A percentile compares a stretch with the other conserved stretches of the same genome.
Evolutionary conservation across 495 filamentous ascomycete genomes (phyloP).

Genomic region (Oleoguttula mirabilis): DNA sequence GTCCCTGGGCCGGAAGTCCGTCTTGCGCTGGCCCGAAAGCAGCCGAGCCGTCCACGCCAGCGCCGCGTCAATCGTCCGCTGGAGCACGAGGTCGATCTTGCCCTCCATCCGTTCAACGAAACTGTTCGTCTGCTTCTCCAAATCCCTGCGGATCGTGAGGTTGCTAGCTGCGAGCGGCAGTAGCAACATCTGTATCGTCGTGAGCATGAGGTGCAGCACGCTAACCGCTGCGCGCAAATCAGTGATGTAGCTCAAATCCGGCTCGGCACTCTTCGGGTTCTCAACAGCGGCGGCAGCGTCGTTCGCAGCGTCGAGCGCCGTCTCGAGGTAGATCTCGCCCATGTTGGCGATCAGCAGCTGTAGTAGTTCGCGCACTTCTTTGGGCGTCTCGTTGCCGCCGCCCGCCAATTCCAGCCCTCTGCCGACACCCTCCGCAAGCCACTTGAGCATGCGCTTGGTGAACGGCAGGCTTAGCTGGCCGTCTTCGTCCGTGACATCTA

Average conservation of each 20-base stretch:
- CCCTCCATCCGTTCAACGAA: conserved; percentile 70
- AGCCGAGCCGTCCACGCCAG: conserved; percentile 66
- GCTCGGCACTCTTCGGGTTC: conserved; percentile 67
- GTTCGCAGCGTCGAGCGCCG: conserved; percentile 71
- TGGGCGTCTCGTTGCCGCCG: conserved; percentile 68
- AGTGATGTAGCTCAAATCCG: conserved; percentile 74
- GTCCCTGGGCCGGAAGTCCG: conserved; percentile 85
- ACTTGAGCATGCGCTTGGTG: conserved; percentile 92
- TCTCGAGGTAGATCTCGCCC: conserved; percentile 90
- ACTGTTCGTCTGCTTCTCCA: conserved; percentile 70
- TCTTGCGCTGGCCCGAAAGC: conserved; percentile 72
- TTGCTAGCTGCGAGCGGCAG: conserved; percentile 78
- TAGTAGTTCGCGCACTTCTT: conserved; percentile 79
- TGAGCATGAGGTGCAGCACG: conserved; percentile 84
- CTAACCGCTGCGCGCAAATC: conserved; percentile 69
- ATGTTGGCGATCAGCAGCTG: conserved; percentile 76
- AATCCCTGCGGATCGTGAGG: conserved; percentile 75
- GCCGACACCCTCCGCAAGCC: conserved; percentile 94
- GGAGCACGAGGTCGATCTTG: conserved; percentile 77
- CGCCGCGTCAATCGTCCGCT: conserved; percentile 72
- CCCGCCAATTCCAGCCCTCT: conserved; percentile 78
- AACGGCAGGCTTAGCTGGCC: conserved; percentile 70
- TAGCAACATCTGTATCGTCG: conserved; percentile 80
- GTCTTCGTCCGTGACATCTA: conserved; percentile 81
- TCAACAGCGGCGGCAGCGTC: conserved; percentile 62